A percentile compares a stretch with the other conserved stretches of the same genome.
Evolutionary conservation across 2,329 filamentous ascomycete genomes (phyloP).

Genomic region (Phaeomoniella chlamydospora): DNA sequence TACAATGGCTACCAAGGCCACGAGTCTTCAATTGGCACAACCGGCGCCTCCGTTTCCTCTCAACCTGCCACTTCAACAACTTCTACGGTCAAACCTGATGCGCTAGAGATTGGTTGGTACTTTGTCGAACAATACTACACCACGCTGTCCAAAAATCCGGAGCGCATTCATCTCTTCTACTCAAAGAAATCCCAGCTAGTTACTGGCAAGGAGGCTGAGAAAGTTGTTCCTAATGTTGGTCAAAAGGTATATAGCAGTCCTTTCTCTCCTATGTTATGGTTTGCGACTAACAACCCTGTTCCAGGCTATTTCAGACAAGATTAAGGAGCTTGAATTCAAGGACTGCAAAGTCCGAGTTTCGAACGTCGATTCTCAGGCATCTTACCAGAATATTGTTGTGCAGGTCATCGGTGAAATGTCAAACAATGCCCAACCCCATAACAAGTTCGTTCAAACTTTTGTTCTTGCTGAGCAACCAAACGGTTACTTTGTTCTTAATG

Average conservation of each 20-base stretch:
- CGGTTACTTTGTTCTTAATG: conserved; percentile 96
- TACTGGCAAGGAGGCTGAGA: conserved; percentile 79
- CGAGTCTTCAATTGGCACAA: background rate
- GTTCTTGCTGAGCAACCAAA: conserved; percentile 91
- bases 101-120: conserved; percentile 94
- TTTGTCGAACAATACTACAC: conserved; percentile 99
- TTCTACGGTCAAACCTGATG: conserved; percentile 24
- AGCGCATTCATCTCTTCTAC: conserved; percentile 94
- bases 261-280: conserved; percentile 3
- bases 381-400: conserved; percentile 85
- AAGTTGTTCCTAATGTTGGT: conserved; percentile 72
- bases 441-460: conserved; percentile 96
- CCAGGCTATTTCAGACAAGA: conserved; percentile 84
- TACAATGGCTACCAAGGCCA: background rate
- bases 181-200: conserved; percentile 93
- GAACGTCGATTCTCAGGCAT: conserved; percentile 93
- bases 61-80: conserved; percentile 1
- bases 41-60: background rate
- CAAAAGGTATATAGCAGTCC: conserved; percentile 52
- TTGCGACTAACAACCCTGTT: too few relatives aligned
- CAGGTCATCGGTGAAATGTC: conserved; percentile 97
- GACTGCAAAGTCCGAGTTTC: conserved; percentile 97
- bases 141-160: conserved; percentile 83
- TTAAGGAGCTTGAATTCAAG: conserved; percentile 84
- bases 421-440: conserved; percentile 79